Evolutionary conservation across 345 rosid genomes (phyloP), one percentile per base, ranked within the genome.

Genomic region (Dovyalis caffra): DNA sequence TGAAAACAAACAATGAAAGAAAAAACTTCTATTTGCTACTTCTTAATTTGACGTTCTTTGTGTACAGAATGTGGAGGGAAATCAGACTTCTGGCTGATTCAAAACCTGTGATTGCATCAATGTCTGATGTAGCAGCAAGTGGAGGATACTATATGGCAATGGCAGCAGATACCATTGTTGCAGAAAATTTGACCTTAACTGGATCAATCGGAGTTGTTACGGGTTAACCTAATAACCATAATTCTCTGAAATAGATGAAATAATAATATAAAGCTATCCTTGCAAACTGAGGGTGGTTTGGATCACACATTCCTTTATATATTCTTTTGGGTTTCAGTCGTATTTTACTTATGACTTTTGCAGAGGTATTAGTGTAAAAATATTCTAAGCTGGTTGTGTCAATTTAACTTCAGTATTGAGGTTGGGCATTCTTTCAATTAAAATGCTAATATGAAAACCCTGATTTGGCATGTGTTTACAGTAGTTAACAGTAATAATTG

Each of bases 61-160:
- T 78, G 65, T 68, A 32, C 87, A 95, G 99, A 83, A 88, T 89
- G 97, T 88, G 97, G 98, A 94, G 98, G 84, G 98, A 94, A 84
- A 90, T 92, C 79, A 88, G 83, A 82, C 92, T 92, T 65, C 79
- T 94, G 83, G 92, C 97, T 72, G 90, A 75, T 84, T 84, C 87
- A 74, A 94, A 88, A 77, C 98, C 97, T 2, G 98, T 91, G 69
- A 79, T 94, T 69, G 97, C 98, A 69, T 92, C 98, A 64, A 94
- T 92, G 98, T 81, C 90, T 78, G 97, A 94, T 83, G 92, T 94
- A 51, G 98, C 98, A 76, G 98, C 94, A 45, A 94, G 97, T 78
- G 98, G 98, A 81, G 98, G 98, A 70, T 94, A 94, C 83, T 94
- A 94, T 82, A 94, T 94, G 97, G 97, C 99, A 49, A 92, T 95